phyloP scores from a whole-genome alignment of 2,329 filamentous ascomycete genomes.

The Fusarium chaquense region DNA sequence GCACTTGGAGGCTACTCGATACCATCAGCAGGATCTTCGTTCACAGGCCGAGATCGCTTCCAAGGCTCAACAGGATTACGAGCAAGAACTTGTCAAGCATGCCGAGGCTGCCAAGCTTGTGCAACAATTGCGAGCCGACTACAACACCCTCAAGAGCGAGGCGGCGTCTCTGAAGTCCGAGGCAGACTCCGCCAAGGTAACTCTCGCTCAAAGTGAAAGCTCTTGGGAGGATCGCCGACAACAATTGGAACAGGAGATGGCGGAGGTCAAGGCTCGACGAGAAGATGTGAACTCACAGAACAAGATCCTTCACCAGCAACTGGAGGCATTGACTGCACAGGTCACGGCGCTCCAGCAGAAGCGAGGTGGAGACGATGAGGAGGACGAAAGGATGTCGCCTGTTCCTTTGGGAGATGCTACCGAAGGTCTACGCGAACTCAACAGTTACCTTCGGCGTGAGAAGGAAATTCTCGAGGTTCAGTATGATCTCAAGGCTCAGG shows the following conservation, averaged over 20 bases:
- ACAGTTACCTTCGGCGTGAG: constrained; percentile 90
- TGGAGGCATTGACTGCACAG: constrained; percentile 85
- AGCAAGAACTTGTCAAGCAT: constrained; percentile 93
- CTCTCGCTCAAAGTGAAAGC: constrained; percentile 81
- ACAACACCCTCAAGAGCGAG: constrained; percentile 85
- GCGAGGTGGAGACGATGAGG: constrained; percentile 66
- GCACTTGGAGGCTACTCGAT: constrained; percentile 81
- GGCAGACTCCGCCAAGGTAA: constrained; percentile 85
- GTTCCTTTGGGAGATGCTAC: constrained; percentile 69
- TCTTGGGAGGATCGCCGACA: constrained; percentile 89
- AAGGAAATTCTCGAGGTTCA: constrained; percentile 99
- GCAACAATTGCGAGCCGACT: constrained; percentile 81
- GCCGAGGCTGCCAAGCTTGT: constrained; percentile 91
- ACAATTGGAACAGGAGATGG: constrained; percentile 84
- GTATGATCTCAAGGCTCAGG: constrained; percentile 87
- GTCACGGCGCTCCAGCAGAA: constrained; percentile 83
- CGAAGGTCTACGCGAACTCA: constrained; percentile 88
- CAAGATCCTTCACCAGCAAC: constrained; percentile 86
- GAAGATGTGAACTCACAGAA: constrained; percentile 92
- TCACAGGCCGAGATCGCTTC: constrained; percentile 94
- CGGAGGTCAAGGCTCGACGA: constrained; percentile 80
- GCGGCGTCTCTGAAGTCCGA: constrained; percentile 81
- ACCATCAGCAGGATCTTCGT: constrained; percentile 91
- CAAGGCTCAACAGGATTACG: constrained; percentile 94
- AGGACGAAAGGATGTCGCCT: constrained; percentile 65